Evolutionary conservation across 2,329 filamentous ascomycete genomes (phyloP), one percentile per base, ranked within the genome.

Genomic region (Fusarium pseudonygamai): DNA sequence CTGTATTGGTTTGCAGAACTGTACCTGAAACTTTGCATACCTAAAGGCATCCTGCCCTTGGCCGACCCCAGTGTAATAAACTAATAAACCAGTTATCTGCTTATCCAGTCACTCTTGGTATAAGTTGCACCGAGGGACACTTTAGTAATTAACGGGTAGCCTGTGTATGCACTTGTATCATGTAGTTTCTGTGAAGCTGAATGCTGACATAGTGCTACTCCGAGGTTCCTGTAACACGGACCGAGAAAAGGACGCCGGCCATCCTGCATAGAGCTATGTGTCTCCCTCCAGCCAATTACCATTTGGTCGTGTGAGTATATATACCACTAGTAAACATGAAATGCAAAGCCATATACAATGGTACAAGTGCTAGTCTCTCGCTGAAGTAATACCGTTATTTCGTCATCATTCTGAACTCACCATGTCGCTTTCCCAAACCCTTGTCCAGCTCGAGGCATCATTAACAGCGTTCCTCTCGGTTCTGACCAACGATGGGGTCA

Each of bases 81-180:
- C 15, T 16, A 36, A 40, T 40, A 40, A 40, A 40, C n/a, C 34
- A 36, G 7, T 36, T 36, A 36, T 36, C 8, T 36, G 34, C 34
- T 36, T 14, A 34, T 3, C 6, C 34, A 16, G 15, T 36, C 34
- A 36, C 15, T 36, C 10, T 43, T 43, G n/a, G 3, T 20, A 20
- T 20, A 10, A 26, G 13, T 26, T 7, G 16, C 16, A 45, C 24
- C 18, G 0, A 26, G 3, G 3, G 11, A 26, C 16, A 26, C 12
- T 26, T 26, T 13, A 9, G 1, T 5, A 18, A 18, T 9, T 14
- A 8, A 26, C 1, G 0, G 42, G 9, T 45, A 26, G 24, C 12
- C 0, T 26, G 16, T 6, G 18, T 10, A 10, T 32, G 10, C 3
- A n/a, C 6, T 32, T n/a, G 5, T 43, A 16, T 8, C 10, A 4